A percentile compares a stretch with the other conserved stretches of the same genome.
Evolutionary conservation across 164 flowering plant genomes (phyloP).

Genomic region (Vitis rupestris): DNA sequence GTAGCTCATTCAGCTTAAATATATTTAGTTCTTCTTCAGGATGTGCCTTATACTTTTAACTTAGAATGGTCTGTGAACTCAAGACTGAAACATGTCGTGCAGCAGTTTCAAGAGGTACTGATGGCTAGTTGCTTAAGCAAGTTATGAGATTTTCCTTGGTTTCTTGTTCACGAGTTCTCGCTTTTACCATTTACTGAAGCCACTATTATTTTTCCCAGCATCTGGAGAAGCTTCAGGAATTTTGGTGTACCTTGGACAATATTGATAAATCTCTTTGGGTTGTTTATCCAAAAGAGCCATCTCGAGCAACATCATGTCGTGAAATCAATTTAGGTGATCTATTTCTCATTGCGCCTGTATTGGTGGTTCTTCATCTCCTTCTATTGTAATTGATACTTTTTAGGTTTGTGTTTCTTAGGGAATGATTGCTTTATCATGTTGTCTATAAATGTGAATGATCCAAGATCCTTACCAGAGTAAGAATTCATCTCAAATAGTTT

Average conservation of each 20-base stretch:
- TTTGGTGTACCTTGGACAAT: constrained; percentile 68
- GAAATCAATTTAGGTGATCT: constrained; percentile 53
- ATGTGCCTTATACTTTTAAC: constrained; percentile 61
- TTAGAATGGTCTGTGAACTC: constrained; percentile 54
- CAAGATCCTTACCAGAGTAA: constrained; percentile 79
- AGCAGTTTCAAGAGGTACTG: constrained; percentile 51
- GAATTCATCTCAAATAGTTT: constrained; percentile 12
- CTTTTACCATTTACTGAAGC: constrained; percentile 4
- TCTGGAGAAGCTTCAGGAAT: constrained; percentile 67
- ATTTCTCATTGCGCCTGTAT: background rate
- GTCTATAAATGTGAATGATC: constrained; percentile 41
- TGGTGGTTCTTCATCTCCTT: background rate
- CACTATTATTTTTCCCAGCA: constrained; percentile 36
- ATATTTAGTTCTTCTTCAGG: constrained; percentile 39
- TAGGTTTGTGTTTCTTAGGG: constrained; percentile 29
- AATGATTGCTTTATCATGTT: constrained; percentile 52
- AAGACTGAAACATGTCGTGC: constrained; percentile 47
- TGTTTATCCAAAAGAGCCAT: constrained; percentile 40
- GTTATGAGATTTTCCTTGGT: background rate
- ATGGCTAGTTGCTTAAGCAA: constrained; percentile 3
- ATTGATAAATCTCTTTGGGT: constrained; percentile 63
- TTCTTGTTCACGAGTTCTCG: background rate
- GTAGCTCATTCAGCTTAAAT: constrained; percentile 2
- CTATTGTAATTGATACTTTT: background rate
- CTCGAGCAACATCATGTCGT: constrained; percentile 53